A percentile compares a stretch with the other conserved stretches of the same genome.
Conservation (phyloP, 257 asterid species). For the Solanum microdontum region DNA sequence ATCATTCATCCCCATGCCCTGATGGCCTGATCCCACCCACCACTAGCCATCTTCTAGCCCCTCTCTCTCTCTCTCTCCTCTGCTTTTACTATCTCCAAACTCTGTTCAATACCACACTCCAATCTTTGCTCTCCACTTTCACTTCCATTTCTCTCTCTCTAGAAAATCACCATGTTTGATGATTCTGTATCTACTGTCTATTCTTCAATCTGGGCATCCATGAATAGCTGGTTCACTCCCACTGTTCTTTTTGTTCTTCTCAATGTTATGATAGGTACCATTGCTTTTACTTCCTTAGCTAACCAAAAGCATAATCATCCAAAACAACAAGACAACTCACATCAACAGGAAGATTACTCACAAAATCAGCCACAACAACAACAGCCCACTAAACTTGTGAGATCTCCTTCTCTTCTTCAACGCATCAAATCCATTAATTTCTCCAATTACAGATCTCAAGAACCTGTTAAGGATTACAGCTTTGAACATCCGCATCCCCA, state of each 20-base stretch:
- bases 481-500: slow-evolving; percentile 1
- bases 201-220: slow-evolving; percentile 62
- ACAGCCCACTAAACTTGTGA: slow-evolving; percentile 5
- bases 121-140: neutral
- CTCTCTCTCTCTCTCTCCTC: neutral
- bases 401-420: slow-evolving; percentile 58
- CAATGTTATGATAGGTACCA: slow-evolving; percentile 72
- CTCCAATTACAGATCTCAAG: slow-evolving; percentile 28
- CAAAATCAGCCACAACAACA: neutral
- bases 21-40: slow-evolving; percentile 7
- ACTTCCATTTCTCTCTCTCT: neutral
- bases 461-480: slow-evolving; percentile 11
- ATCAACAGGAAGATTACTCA: neutral
- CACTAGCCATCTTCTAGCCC: neutral
- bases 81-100: slow-evolving; percentile 9
- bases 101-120: neutral
- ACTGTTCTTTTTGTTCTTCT: slow-evolving; percentile 70
- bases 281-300: slow-evolving; percentile 43
- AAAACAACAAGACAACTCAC: neutral
- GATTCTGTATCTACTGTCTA: slow-evolving; percentile 42
- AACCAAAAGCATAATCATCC: slow-evolving; percentile 29
- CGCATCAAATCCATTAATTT: slow-evolving; percentile 61
- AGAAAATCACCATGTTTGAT: slow-evolving; percentile 34
- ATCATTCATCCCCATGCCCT: neutral
- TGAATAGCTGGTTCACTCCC: slow-evolving; percentile 90